Conservation (phyloP, 495 filamentous ascomycete species). For the Hypoxylon fuscum region DNA sequence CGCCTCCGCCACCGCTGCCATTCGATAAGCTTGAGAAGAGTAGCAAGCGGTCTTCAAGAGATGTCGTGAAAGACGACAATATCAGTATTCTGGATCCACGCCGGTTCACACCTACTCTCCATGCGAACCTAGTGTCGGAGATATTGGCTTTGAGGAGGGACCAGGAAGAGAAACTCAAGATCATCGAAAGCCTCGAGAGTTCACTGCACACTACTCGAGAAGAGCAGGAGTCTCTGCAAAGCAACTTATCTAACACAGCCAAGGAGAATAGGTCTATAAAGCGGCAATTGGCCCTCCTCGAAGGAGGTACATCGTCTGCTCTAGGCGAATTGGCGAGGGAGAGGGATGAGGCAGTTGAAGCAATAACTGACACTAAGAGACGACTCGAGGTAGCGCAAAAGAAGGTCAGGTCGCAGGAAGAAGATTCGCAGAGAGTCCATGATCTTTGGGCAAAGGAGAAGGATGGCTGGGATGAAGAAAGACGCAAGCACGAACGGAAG, state of each 20-base stretch:
- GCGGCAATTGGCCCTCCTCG: conserved; percentile 83
- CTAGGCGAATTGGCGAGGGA: conserved; percentile 84
- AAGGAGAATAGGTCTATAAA: conserved; percentile 84
- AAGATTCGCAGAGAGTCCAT: conserved; percentile 80
- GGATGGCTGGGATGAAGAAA: conserved; percentile 82
- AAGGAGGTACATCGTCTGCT: conserved; percentile 86
- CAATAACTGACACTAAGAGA: conserved; percentile 74
- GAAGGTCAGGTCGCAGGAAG: conserved; percentile 80
- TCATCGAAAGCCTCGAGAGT: conserved; percentile 84
- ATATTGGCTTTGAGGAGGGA: conserved; percentile 88
- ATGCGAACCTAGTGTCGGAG: conserved; percentile 93
- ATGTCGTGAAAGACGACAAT: conserved; percentile 71
- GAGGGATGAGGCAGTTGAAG: conserved; percentile 82
- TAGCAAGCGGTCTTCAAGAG: conserved; percentile 62
- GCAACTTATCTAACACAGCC: conserved; percentile 65
- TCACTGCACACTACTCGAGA: conserved; percentile 72
- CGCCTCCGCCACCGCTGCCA: conserved; percentile 70
- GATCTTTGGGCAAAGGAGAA: conserved; percentile 82
- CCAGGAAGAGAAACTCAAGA: conserved; percentile 83
- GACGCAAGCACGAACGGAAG: conserved; percentile 80
- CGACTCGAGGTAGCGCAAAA: conserved; percentile 83
- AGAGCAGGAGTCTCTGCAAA: conserved; percentile 76
- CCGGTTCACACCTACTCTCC: conserved; percentile 92
- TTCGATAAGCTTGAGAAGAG: conserved; percentile 58
- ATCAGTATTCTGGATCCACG: conserved; percentile 86